Conservation (phyloP, 2,329 filamentous ascomycete species). For the Ophiocordyceps australis region DNA sequence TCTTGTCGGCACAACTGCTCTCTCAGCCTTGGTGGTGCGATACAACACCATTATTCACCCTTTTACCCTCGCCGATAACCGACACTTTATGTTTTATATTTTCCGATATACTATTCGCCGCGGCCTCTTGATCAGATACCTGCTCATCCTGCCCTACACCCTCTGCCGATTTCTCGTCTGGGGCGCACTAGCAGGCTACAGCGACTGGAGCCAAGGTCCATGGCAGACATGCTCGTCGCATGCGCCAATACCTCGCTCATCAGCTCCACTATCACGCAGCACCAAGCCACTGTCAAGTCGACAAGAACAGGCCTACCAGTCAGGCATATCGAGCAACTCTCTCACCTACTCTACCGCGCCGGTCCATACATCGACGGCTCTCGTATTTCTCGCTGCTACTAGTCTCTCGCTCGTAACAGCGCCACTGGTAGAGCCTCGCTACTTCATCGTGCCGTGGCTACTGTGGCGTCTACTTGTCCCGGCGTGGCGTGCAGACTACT, state of each 20-base stretch:
- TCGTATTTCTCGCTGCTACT: conserved; percentile 49
- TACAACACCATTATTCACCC: conserved; percentile 91
- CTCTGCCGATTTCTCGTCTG: conserved; percentile 51
- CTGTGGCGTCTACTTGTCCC: conserved; percentile 77
- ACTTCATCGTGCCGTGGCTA: conserved; percentile 91
- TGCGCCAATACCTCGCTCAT: no score
- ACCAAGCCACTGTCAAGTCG: no score
- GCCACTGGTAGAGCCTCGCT: conserved; percentile 84
- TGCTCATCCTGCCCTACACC: conserved; percentile 53
- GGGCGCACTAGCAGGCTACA: conserved; percentile 35
- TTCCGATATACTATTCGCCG: conserved; percentile 68
- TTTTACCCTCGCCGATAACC: conserved; percentile 89
- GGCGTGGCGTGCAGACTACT: conserved; percentile 15
- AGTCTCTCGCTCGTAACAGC: conserved; percentile 68
- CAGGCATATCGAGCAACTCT: conserved; percentile 8
- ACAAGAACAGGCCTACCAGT: no score
- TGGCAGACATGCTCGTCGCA: conserved; percentile 1
- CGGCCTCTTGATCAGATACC: conserved; percentile 44
- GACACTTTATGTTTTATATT: conserved; percentile 94
- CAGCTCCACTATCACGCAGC: no score
- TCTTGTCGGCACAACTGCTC: conserved; percentile 13
- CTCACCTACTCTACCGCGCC: conserved; percentile 10
- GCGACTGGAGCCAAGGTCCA: conserved; percentile 4
- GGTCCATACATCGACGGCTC: conserved; percentile 27
- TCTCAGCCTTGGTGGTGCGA: conserved; percentile 34